Evolutionary conservation across 73 alveolate species (phyloP).

Genomic region (Paramecium pentaurelia): DNA sequence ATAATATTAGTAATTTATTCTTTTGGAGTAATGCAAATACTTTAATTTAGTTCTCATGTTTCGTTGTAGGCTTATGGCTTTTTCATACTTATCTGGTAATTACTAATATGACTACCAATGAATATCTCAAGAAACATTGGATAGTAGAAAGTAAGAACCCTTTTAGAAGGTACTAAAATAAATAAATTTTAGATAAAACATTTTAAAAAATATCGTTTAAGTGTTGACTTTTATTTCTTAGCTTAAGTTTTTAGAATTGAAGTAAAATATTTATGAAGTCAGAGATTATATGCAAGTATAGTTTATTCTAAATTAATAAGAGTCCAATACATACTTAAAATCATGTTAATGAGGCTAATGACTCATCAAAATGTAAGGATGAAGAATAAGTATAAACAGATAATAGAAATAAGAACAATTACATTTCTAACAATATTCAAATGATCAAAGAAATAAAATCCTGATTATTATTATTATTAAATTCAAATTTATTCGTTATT

Average conservation of each 20-base stretch:
- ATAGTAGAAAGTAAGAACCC: slow-evolving; percentile 38
- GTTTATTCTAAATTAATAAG: neutral
- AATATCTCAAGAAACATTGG: slow-evolving; percentile 64
- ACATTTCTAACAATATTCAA: neutral
- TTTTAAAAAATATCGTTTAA: neutral
- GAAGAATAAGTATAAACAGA: neutral
- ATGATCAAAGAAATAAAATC: neutral
- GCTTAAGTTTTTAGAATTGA: neutral
- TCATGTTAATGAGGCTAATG: neutral
- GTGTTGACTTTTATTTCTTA: neutral
- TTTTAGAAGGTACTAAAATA: neutral
- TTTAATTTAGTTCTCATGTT: slow-evolving; percentile 57
- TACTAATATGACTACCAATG: slow-evolving; percentile 67
- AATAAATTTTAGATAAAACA: neutral
- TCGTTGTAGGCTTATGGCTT: slow-evolving; percentile 57
- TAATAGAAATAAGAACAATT: neutral
- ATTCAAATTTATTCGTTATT: neutral
- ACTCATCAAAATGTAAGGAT: neutral
- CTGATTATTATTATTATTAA: neutral
- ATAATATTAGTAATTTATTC: slow-evolving; percentile 40
- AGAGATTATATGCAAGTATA: slow-evolving; percentile 7
- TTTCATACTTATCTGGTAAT: slow-evolving; percentile 62
- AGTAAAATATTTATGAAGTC: neutral
- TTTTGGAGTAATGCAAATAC: slow-evolving; percentile 20
- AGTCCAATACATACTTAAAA: neutral